Percentiles rank a stretch among this genome's conserved stretches.
These are phyloP conservation scores for Harringtonia aguacate DNA, from an alignment of 2,329 filamentous ascomycete genomes.

Conservation along the genomic window DNA sequence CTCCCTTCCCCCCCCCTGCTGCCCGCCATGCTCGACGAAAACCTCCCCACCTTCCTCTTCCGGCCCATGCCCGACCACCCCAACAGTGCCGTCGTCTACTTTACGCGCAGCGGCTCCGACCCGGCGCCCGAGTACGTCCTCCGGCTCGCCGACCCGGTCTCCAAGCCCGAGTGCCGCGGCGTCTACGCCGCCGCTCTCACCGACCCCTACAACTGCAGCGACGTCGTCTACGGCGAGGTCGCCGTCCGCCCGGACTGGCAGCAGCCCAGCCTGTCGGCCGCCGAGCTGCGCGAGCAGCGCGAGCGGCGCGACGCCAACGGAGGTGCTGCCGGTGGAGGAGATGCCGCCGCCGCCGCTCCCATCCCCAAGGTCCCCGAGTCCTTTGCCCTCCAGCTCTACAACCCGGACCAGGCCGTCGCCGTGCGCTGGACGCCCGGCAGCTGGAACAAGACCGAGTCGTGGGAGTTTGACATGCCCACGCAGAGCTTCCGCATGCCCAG, in stretches of 20 bases:
- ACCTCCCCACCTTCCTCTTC: conserved; percentile 64
- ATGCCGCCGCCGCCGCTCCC: conserved; percentile 49
- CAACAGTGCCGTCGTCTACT: conserved; percentile 46
- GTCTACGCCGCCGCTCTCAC: conserved; percentile 80
- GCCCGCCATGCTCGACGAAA: conserved; percentile 74
- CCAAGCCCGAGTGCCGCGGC: conserved; percentile 55
- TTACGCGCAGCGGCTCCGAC: conserved; percentile 66
- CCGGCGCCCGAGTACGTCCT: conserved; percentile 72
- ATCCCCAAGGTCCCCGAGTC: conserved; percentile 64
- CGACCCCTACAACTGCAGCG: conserved; percentile 62
- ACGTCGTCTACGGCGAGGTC: conserved; percentile 80
- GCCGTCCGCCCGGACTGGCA: conserved; percentile 77
- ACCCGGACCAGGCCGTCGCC: conserved; percentile 73
- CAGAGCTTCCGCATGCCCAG: conserved; percentile 76
- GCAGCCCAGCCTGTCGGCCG: conserved; percentile 68
- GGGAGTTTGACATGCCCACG: conserved; percentile 89
- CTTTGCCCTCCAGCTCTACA: conserved; percentile 85
- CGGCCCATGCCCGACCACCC: conserved; percentile 41
- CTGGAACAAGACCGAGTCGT: conserved; percentile 71
- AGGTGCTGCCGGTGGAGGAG: conserved; percentile 23
- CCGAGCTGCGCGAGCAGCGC: conserved; percentile 58
- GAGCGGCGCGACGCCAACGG: conserved; percentile 9
- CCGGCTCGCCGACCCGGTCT: conserved; percentile 61
- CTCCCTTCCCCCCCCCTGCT: neutral
- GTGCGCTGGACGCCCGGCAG: conserved; percentile 62